phyloP scores from a whole-genome alignment of 2,329 filamentous ascomycete species.

The Stachybotrys chartarum region DNA sequence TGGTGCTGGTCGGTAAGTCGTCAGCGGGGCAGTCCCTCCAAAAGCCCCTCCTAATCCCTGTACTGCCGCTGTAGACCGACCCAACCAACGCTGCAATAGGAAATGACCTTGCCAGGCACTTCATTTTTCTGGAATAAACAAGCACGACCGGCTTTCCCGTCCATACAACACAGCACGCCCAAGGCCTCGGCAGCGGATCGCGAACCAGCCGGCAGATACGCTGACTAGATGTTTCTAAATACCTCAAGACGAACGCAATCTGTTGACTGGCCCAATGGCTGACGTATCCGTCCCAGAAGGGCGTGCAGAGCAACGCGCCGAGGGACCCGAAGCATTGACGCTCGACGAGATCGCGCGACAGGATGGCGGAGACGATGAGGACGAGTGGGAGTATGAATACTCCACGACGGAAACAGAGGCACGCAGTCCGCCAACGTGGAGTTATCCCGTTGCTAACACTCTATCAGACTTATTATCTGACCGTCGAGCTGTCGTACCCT shows the following conservation, averaged over 20 bases:
- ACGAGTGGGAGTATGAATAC: slow-evolving; percentile 64
- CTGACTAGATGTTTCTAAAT: not conserved
- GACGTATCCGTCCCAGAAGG: not conserved
- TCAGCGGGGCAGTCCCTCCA: not conserved
- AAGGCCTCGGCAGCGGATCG: not conserved
- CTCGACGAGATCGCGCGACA: slow-evolving; percentile 19
- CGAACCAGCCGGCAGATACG: not conserved
- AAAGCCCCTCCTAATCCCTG: slow-evolving; percentile 21
- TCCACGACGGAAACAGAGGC: slow-evolving; percentile 57
- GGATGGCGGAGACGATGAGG: slow-evolving; percentile 33
- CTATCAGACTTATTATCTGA: slow-evolving; percentile 55
- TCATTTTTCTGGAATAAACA: not conserved
- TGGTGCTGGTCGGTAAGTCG: not conserved
- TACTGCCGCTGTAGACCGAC: slow-evolving; percentile 20
- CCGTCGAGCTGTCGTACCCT: slow-evolving; percentile 54
- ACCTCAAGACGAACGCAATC: not conserved
- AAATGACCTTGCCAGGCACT: slow-evolving; percentile 1
- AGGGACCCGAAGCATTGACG: slow-evolving; percentile 17
- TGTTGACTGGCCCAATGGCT: not conserved
- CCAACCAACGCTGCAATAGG: slow-evolving; percentile 5
- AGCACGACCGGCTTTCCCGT: not conserved
- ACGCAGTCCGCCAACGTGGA: not conserved
- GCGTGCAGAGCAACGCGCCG: slow-evolving; percentile 3
- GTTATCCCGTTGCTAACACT: not conserved
- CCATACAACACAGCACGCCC: not conserved